Evolutionary conservation across 2,329 filamentous ascomycete species (phyloP).

Genomic region (Phialophora verrucosa): DNA sequence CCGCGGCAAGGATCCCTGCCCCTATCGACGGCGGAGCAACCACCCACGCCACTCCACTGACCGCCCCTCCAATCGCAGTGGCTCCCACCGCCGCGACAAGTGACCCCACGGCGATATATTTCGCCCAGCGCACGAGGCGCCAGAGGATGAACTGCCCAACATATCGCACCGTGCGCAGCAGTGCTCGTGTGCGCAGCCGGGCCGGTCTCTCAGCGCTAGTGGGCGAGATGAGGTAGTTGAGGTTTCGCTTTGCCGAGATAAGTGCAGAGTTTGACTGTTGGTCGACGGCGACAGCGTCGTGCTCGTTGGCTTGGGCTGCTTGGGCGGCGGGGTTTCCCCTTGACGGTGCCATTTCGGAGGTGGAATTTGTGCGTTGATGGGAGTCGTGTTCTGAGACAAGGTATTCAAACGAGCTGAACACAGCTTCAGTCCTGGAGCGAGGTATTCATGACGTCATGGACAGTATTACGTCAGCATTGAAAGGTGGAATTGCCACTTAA

Average conservation of each 20-base stretch:
- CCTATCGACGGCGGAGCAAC: slow-evolving; percentile 37
- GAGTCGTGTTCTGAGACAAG: not conserved
- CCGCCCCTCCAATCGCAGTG: slow-evolving; percentile 35
- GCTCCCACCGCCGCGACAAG: slow-evolving; percentile 36
- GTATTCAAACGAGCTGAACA: not conserved
- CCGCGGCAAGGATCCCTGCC: slow-evolving; percentile 35
- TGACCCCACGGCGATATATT: slow-evolving; percentile 37
- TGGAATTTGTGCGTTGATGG: not conserved
- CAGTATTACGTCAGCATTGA: not conserved
- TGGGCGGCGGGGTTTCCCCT: slow-evolving; percentile 10
- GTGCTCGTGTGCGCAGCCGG: slow-evolving; percentile 36
- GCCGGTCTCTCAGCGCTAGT: slow-evolving; percentile 26
- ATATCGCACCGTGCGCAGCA: slow-evolving; percentile 37
- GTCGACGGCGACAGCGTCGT: slow-evolving; percentile 30
- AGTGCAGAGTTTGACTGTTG: slow-evolving; percentile 39
- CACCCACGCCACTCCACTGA: slow-evolving; percentile 37
- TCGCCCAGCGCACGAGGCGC: slow-evolving; percentile 40
- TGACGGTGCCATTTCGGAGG: slow-evolving; percentile 25
- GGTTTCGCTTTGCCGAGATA: slow-evolving; percentile 35
- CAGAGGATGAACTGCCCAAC: slow-evolving; percentile 37
- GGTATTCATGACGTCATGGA: not conserved
- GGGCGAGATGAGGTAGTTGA: slow-evolving; percentile 37
- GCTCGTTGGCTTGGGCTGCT: not conserved
- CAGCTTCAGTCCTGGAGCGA: not conserved
- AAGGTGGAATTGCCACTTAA: no score